These are phyloP conservation scores for Cordyceps fumosorosea DNA, from an alignment of 2,329 filamentous ascomycete genomes.

Conservation along the genomic window DNA sequence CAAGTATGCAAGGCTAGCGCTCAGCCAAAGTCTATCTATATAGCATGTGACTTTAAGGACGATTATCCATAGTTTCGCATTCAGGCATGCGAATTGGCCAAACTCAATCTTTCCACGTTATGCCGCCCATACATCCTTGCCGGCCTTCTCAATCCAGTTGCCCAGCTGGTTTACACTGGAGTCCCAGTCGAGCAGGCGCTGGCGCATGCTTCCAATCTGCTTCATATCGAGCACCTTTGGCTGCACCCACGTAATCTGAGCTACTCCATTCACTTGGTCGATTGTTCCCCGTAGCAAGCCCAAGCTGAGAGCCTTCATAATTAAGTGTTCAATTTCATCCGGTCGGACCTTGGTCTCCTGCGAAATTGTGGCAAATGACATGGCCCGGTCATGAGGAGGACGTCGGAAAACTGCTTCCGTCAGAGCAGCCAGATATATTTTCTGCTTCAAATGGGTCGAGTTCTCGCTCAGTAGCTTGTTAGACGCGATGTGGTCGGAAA, in stretches of 20 bases:
- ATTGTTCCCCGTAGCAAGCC: conserved; percentile 87
- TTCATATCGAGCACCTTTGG: conserved; percentile 94
- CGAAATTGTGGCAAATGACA: conserved; percentile 84
- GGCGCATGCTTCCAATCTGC: conserved; percentile 90
- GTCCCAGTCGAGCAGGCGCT: conserved; percentile 88
- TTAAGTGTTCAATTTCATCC: conserved; percentile 92
- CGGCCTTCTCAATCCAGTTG: conserved; percentile 92
- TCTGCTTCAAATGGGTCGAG: conserved; percentile 82
- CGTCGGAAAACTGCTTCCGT: conserved; percentile 96
- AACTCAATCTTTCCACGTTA: conserved; percentile 30
- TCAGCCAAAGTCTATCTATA: neutral
- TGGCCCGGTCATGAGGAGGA: conserved; percentile 88
- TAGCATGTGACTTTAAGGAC: neutral
- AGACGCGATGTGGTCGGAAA: conserved; percentile 73
- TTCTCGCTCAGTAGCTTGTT: conserved; percentile 75
- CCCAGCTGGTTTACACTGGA: conserved; percentile 91
- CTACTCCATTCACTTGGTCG: conserved; percentile 91
- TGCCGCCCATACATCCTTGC: conserved; percentile 93
- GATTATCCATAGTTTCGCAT: neutral
- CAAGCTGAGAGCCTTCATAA: conserved; percentile 98
- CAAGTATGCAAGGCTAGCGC: neutral
- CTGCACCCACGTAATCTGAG: conserved; percentile 97
- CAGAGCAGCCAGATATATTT: conserved; percentile 93
- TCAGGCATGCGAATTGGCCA: neutral
- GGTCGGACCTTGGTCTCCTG: conserved; percentile 86